Evolutionary conservation across 1,284 basidiomycete species (phyloP), one percentile per base, ranked within the genome.

Genomic region (Vanrija sp.): DNA sequence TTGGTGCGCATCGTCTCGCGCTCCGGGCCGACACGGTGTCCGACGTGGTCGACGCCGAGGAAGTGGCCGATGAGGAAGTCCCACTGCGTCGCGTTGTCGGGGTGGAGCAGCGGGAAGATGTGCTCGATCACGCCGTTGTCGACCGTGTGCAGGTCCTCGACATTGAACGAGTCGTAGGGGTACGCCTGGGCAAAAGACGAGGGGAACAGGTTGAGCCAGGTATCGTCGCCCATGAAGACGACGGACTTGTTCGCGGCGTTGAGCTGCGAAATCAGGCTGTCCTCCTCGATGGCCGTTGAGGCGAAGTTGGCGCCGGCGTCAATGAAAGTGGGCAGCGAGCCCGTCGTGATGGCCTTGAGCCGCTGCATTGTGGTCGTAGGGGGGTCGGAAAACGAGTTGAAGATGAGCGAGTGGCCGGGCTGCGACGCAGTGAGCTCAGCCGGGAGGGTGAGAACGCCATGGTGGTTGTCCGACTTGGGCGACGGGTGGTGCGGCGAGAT

Each of bases 1-100:
- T 98, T 98, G 24, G 82, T 73, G 60, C 81, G 84, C 90, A 98
- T 96, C 41, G 83, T 84, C 0, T 86, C 83, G 67, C 95, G 89
- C 51, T 88, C 84, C 0, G 96, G 89, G 0, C 94, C 93, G 18
- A 97, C 84, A 36, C 95, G 83, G 69, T 99, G 96, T 0, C 96
- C 96, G 39, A 88, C 93, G 70, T 98, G 95, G 70, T 98, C 96
- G 2, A 98, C 89, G 18, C 96, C 96, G n/a, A 99, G 82, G 66
- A 93, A 90, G 69, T 98, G 96, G 1, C 89, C 94, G 31, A 99
- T 83, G 22, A 95, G 78, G 51, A 98, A 82, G 67, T 92, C 87
- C 87, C 88, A 89, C 24, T 53, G 54, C 7, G 64, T 60, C 20
- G 61, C 20, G 46, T 69, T 62, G n/a, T 39, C 56, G 41, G 84